Conservation (phyloP, 225 moss, liverwort and hornwort species). For the Climacium dendroides region DNA sequence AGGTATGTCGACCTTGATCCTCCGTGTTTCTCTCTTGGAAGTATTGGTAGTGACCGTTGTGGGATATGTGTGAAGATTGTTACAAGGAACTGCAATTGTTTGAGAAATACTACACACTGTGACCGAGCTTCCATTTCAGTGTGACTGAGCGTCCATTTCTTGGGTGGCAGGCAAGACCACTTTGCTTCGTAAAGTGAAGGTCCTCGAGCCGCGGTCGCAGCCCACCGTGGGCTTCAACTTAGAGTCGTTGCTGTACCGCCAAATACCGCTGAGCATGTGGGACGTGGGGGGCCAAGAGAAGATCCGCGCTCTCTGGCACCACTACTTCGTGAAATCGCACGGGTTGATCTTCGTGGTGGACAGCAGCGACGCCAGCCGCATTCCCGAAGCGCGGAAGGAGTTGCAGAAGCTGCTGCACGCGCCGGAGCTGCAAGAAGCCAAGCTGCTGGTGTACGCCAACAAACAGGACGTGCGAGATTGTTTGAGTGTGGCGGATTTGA, state of each 20-base stretch:
- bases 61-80: too few species aligned
- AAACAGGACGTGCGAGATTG: slow-evolving; percentile 27
- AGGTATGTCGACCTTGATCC: background rate
- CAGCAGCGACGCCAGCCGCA: slow-evolving; percentile 23
- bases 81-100: background rate
- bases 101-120: background rate
- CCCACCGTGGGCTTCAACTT: slow-evolving; percentile 35
- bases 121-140: background rate
- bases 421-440: slow-evolving; percentile 23
- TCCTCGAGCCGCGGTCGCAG: slow-evolving; percentile 3
- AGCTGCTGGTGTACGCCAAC: slow-evolving; percentile 32
- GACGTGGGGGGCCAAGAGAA: slow-evolving; percentile 45
- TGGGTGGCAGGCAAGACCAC: slow-evolving; percentile 23
- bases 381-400: slow-evolving; percentile 32
- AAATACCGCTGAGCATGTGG: slow-evolving; percentile 23
- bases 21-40: background rate
- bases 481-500: slow-evolving; percentile 14
- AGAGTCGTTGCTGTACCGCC: slow-evolving; percentile 22
- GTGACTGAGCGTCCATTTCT: background rate
- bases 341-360: slow-evolving; percentile 31
- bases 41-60: background rate
- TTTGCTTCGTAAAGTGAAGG: slow-evolving; percentile 25
- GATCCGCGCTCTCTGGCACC: slow-evolving; percentile 40
- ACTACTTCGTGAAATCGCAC: slow-evolving; percentile 29
- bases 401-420: slow-evolving; percentile 27